A percentile compares a stretch with the other conserved stretches of the same genome.
Evolutionary conservation across 257 asterid genomes (phyloP).

Genomic region (Fraxinus pennsylvanica): DNA sequence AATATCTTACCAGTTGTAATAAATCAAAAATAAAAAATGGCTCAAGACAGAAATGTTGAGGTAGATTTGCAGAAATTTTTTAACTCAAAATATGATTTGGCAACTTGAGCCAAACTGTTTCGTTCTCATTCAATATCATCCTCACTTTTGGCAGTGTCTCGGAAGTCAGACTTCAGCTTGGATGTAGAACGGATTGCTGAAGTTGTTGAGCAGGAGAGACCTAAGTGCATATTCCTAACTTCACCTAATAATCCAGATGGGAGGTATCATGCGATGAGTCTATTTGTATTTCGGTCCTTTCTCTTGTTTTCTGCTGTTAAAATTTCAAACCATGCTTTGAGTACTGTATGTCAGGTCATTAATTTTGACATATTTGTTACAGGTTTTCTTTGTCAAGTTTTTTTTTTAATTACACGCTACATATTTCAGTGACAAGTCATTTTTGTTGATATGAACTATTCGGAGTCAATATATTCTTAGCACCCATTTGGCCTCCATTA

Average conservation of each 20-base stretch:
- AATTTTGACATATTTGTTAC: not conserved
- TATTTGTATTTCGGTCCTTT: not conserved
- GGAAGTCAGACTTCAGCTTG: slow-evolving; percentile 85
- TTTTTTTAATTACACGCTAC: not conserved
- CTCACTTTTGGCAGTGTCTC: slow-evolving; percentile 56
- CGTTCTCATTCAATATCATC: slow-evolving; percentile 7
- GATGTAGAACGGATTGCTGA: slow-evolving; percentile 68
- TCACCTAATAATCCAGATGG: slow-evolving; percentile 99
- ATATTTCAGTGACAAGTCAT: not conserved
- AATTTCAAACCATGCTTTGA: not conserved
- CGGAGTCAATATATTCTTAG: not conserved
- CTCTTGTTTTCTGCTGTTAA: not conserved
- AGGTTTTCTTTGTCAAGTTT: not conserved
- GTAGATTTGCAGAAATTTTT: slow-evolving; percentile 3
- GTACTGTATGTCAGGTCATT: not conserved
- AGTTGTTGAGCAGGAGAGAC: slow-evolving; percentile 83
- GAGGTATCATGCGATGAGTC: slow-evolving; percentile 50
- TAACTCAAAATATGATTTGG: slow-evolving; percentile 11
- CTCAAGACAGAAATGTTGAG: slow-evolving; percentile 1
- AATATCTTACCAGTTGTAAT: not conserved
- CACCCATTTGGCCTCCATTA: no score
- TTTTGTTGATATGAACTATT: not conserved
- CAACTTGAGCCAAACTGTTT: not conserved
- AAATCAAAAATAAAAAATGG: not conserved
- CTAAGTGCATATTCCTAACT: slow-evolving; percentile 89